A percentile compares a stretch with the other conserved stretches of the same genome.
Evolutionary conservation across 768 basidiomycete genomes (phyloP).

Genomic region (Naematelia encephala): DNA sequence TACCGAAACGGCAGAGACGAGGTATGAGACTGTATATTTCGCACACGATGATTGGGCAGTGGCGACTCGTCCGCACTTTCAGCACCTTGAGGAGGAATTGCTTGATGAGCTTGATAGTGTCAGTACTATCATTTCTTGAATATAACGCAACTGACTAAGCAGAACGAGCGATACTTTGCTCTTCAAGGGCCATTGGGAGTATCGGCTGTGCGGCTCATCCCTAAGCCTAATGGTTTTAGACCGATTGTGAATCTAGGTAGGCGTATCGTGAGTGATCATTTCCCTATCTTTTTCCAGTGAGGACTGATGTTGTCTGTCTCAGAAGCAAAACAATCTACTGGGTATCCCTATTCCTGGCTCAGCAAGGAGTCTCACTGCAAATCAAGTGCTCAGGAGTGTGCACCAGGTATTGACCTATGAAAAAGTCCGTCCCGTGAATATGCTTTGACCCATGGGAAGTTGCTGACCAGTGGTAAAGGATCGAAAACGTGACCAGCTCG

Average conservation of each 20-base stretch:
- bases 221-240: conserved; percentile 90
- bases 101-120: conserved; percentile 72
- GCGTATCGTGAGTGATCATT: conserved; percentile 35
- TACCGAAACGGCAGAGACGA: conserved; percentile 82
- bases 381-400: conserved; percentile 75
- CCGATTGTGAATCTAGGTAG: conserved; percentile 80
- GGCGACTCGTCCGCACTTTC: conserved; percentile 75
- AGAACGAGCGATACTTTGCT: conserved; percentile 29
- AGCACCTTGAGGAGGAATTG: conserved; percentile 65
- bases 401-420: conserved; percentile 87
- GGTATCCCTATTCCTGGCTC: conserved; percentile 8
- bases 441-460: neutral
- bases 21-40: conserved; percentile 82
- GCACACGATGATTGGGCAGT: conserved; percentile 90
- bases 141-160: conserved; percentile 4
- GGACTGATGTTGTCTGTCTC: conserved; percentile 6
- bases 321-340: neutral
- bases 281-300: neutral
- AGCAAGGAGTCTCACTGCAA: conserved; percentile 59
- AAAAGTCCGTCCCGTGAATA: conserved; percentile 58
- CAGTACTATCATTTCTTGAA: conserved; percentile 20
- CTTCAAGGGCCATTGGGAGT: conserved; percentile 36
- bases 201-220: conserved; percentile 62
- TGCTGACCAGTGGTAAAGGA: conserved; percentile 55
- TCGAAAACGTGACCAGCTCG: conserved; percentile 62